Evolutionary conservation across 345 rosid genomes (phyloP).

Genomic region (Laguncularia racemosa): DNA sequence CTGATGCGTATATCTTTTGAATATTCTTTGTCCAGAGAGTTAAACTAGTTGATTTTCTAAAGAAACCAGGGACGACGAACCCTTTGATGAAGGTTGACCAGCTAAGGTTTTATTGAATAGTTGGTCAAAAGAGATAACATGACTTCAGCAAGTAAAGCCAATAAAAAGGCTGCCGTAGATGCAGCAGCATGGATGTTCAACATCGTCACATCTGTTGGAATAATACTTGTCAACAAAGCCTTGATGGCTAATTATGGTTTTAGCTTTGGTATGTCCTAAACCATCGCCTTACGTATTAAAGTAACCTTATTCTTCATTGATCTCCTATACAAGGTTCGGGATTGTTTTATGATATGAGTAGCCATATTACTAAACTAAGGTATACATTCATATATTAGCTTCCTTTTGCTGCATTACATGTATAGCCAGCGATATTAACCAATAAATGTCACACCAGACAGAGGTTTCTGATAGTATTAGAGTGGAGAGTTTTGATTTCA

Average conservation of each 20-base stretch:
- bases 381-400: too few species aligned
- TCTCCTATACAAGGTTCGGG: too few species aligned
- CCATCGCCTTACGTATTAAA: background rate
- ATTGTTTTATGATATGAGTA: too few species aligned
- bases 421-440: too few species aligned
- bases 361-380: too few species aligned
- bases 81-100: constrained; percentile 17
- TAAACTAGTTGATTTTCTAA: too few species aligned
- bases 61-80: background rate
- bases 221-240: constrained; percentile 93
- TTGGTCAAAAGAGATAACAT: constrained; percentile 23
- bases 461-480: too few species aligned
- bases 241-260: constrained; percentile 93
- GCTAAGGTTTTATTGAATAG: constrained; percentile 19
- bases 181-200: constrained; percentile 96
- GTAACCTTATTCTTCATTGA: too few species aligned
- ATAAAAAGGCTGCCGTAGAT: constrained; percentile 74
- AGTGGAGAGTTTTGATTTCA: too few species aligned
- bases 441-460: too few species aligned
- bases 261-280: constrained; percentile 58
- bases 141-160: constrained; percentile 65
- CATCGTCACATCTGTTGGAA: constrained; percentile 95
- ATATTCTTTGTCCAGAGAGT: too few species aligned
- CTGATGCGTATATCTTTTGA: background rate
- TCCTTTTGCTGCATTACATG: too few species aligned